phyloP scores from a whole-genome alignment of 257 asterid species.

The Salvia miltiorrhiza region DNA sequence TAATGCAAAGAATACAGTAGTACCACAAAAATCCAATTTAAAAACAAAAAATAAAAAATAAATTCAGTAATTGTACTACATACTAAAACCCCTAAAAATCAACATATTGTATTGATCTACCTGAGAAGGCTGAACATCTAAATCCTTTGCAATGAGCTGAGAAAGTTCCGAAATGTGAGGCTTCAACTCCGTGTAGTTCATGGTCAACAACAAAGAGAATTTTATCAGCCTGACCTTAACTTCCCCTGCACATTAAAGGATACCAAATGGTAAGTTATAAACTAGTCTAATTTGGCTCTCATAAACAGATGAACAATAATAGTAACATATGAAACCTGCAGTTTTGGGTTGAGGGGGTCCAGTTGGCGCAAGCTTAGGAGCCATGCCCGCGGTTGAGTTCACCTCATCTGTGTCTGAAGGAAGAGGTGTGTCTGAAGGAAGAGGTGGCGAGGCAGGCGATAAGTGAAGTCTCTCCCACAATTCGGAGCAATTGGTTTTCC shows the following conservation, averaged over 20 bases:
- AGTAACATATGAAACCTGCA: slow-evolving; percentile 45
- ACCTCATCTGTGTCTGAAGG: slow-evolving; percentile 33
- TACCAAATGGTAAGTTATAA: background rate
- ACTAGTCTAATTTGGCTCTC: background rate
- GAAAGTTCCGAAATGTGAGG: slow-evolving; percentile 72
- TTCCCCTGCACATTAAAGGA: slow-evolving; percentile 54
- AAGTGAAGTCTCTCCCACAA: slow-evolving; percentile 83
- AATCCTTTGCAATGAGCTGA: slow-evolving; percentile 54
- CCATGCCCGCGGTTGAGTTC: slow-evolving; percentile 38
- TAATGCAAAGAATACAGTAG: too few species aligned
- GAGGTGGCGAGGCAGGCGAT: slow-evolving; percentile 52
- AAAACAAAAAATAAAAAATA: slow-evolving; percentile 2
- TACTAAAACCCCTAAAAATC: background rate
- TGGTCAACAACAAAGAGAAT: slow-evolving; percentile 58
- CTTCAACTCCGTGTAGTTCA: slow-evolving; percentile 66
- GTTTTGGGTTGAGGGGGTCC: slow-evolving; percentile 41
- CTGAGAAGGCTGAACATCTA: slow-evolving; percentile 65
- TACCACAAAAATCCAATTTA: background rate
- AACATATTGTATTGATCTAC: slow-evolving; percentile 37
- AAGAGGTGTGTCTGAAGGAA: slow-evolving; percentile 44
- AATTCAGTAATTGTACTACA: background rate
- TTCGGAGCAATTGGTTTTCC: slow-evolving; percentile 96
- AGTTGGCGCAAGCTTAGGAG: slow-evolving; percentile 59
- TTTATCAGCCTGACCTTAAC: slow-evolving; percentile 53
- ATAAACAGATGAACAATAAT: slow-evolving; percentile 9